Evolutionary conservation across 2,329 filamentous ascomycete species (phyloP), one percentile per base, ranked within the genome.

Genomic region (Penicillium sp.): DNA sequence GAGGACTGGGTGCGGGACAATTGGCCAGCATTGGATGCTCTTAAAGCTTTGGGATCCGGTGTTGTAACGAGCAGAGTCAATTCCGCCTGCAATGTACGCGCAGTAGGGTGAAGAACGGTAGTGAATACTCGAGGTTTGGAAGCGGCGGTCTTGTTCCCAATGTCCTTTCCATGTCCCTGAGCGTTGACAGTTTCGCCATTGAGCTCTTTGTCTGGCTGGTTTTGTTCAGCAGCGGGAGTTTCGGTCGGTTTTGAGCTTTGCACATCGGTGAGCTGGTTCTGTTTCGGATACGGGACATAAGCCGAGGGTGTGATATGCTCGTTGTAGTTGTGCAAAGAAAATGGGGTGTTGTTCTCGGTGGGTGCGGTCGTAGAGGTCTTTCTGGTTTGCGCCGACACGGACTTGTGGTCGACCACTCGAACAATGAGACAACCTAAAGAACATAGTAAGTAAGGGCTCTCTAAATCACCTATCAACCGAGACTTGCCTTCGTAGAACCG

Each of bases 311-410:
- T 97, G 48, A 98, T 83, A 68, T 92, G 95, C 59, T 88, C 87
- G 69, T 92, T 96, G 72, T 93, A 91, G 72, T 96, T 96, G 74
- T 99, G 93, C 45, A 99, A 88, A 0, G 93, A 97, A 62, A 91
- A 93, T 11, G 88, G 86, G 3, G 83, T 78, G 39, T 84, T 84
- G 53, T 88, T 88, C 63, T 82, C 87, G 35, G 85, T 84, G 21
- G 83, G 79, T 1, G 85, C 80, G 26, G 79, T 79, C 51, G 78
- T 80, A 50, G 79, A 83, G 55, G 78, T 77, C 66, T 80, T 81
- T 64, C 84, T 86, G 10, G 79, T 72, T 63, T 91, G 87, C 64
- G 83, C 79, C 60, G 82, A 81, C 43, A 79, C 79, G 0, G 88
- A 86, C 68, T 90, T 91, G 78, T 96, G 91, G 72, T 98, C 91